Percentiles rank a stretch among this genome's conserved stretches.
phyloP scores from a whole-genome alignment of 2,329 filamentous ascomycete species.

The Septoria linicola region DNA sequence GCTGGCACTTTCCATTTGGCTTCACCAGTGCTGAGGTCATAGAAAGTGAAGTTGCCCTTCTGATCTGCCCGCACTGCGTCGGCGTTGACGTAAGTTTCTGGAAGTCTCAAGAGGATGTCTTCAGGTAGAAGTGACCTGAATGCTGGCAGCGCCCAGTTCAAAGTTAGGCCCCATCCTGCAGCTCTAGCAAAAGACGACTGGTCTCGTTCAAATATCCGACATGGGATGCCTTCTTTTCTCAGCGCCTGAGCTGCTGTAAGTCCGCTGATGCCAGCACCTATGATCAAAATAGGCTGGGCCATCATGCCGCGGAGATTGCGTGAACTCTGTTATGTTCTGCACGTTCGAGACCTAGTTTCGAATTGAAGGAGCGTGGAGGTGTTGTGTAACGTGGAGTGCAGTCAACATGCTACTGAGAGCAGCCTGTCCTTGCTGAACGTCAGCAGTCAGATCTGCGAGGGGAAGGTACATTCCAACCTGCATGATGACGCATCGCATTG shows the following conservation, averaged over 20 bases:
- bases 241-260: constrained; percentile 26
- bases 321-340: background rate
- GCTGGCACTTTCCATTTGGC: constrained; percentile 31
- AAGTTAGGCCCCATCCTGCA: constrained; percentile 58
- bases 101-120: constrained; percentile 47
- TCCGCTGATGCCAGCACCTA: constrained; percentile 27
- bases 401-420: background rate
- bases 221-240: constrained; percentile 21
- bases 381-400: background rate
- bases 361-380: background rate
- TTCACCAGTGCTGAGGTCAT: constrained; percentile 52
- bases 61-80: constrained; percentile 50
- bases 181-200: constrained; percentile 14
- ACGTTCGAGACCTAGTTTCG: background rate
- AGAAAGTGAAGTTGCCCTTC: constrained; percentile 54
- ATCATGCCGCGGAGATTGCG: background rate
- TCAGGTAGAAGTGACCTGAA: constrained; percentile 54
- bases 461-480: constrained; percentile 1
- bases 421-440: background rate
- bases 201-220: constrained; percentile 27
- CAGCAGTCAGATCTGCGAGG: background rate
- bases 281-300: constrained; percentile 22
- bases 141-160: constrained; percentile 61
- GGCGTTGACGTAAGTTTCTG: constrained; percentile 56
- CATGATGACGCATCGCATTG: constrained; percentile 7